A percentile compares a stretch with the other conserved stretches of the same genome.
Evolutionary conservation across 768 basidiomycete genomes (phyloP).

Genomic region (Krasilnikovozyma curviuscula): DNA sequence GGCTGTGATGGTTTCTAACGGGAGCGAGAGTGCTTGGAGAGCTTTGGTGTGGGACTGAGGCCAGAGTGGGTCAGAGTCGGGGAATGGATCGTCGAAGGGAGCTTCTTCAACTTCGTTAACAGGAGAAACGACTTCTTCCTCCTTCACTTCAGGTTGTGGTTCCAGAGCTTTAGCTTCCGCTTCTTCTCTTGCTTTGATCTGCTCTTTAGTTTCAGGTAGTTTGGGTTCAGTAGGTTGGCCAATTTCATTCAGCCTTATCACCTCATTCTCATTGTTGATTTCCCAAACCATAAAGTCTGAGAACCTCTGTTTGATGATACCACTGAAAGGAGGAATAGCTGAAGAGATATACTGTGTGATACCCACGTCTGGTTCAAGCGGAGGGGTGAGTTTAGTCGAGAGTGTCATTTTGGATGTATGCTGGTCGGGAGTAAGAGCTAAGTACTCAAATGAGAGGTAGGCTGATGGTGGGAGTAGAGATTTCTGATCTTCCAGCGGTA

Average conservation of each 20-base stretch:
- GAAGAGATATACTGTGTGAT: constrained; percentile 68
- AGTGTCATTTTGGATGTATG: too few relatives aligned
- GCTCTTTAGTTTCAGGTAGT: constrained; percentile 20
- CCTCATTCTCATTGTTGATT: constrained; percentile 59
- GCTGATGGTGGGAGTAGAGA: constrained; percentile 12
- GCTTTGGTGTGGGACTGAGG: background rate
- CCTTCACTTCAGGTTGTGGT: background rate
- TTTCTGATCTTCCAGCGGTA: too few relatives aligned
- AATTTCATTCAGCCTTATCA: constrained; percentile 62
- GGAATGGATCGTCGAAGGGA: constrained; percentile 3
- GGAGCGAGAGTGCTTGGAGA: constrained; percentile 7
- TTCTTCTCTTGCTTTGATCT: constrained; percentile 15
- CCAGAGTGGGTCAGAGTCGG: background rate
- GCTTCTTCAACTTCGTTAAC: background rate
- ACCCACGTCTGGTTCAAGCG: constrained; percentile 67
- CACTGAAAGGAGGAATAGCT: constrained; percentile 52
- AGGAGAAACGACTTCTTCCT: background rate
- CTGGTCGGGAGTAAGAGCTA: constrained; percentile 3
- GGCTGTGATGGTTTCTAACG: constrained; percentile 33
- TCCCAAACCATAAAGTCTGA: constrained; percentile 94
- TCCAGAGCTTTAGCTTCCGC: constrained; percentile 29
- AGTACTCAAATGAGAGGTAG: constrained; percentile 2
- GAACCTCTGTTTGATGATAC: constrained; percentile 95
- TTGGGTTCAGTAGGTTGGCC: constrained; percentile 36
- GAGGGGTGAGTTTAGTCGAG: too few relatives aligned